Conservation (phyloP, 2,329 filamentous ascomycete genomes). For the Lasiodiplodia sp. region DNA sequence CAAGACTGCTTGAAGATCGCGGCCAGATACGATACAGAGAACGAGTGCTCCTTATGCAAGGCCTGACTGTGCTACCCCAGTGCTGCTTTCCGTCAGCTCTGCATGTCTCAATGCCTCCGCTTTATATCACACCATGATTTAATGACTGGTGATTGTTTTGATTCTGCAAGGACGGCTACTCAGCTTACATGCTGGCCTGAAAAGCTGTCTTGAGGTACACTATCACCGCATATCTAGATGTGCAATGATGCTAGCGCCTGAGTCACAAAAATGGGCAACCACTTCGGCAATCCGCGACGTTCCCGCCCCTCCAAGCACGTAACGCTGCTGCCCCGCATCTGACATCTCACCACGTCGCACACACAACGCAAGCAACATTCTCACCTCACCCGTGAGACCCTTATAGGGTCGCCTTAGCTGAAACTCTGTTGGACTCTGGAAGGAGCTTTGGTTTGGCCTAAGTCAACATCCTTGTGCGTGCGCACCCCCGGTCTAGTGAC, state of each 20-base stretch:
- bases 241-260: background rate
- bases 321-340: conserved; percentile 3
- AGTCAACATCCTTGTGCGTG: background rate
- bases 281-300: background rate
- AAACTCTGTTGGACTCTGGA: background rate
- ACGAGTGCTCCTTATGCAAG: background rate
- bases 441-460: background rate
- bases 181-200: background rate
- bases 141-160: background rate
- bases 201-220: background rate
- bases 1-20: no score
- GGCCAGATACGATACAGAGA: background rate
- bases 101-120: background rate
- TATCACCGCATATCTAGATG: no score
- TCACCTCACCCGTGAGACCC: background rate
- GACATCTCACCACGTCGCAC: background rate
- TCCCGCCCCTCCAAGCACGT: conserved; percentile 3
- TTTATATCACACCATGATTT: background rate
- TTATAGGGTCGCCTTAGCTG: background rate
- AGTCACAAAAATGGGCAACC: background rate
- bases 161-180: background rate
- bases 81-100: background rate
- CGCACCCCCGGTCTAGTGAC: background rate
- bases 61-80: background rate
- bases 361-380: background rate